Conservation (phyloP, 139 green algal species). For the Tetraselmis chui region DNA sequence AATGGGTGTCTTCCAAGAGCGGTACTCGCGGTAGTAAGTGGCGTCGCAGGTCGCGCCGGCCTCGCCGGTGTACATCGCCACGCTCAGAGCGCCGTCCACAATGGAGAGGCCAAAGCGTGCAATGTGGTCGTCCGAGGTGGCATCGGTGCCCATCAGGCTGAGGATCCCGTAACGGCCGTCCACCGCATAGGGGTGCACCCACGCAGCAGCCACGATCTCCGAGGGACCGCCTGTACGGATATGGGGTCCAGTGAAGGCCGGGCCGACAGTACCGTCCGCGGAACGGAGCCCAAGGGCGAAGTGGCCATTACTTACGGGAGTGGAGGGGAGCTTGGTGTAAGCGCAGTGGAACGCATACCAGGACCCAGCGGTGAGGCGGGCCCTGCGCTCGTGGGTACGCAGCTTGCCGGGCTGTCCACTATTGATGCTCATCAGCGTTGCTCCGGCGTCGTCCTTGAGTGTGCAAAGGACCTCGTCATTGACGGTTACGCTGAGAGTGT, state of each 20-base stretch:
- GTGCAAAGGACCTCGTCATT: slow-evolving; percentile 7
- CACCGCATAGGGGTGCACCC: slow-evolving; percentile 13
- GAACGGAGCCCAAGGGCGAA: slow-evolving; percentile 5
- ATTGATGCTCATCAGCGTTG: not conserved
- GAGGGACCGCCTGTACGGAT: not conserved
- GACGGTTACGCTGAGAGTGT: slow-evolving; percentile 13
- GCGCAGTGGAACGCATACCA: not conserved
- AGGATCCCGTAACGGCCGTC: slow-evolving; percentile 6
- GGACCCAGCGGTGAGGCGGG: not conserved
- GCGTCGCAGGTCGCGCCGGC: not conserved
- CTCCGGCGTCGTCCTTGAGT: slow-evolving; percentile 6
- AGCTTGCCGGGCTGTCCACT: not conserved
- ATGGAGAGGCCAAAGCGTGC: slow-evolving; percentile 13
- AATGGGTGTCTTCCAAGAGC: slow-evolving; percentile 4
- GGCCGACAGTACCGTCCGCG: not conserved
- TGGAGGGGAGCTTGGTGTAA: not conserved
- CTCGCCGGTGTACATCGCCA: slow-evolving; percentile 8
- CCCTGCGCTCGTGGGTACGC: not conserved
- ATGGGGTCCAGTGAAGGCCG: not conserved
- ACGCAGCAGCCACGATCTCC: slow-evolving; percentile 2
- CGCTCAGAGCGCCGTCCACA: slow-evolving; percentile 13
- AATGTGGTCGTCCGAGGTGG: not conserved
- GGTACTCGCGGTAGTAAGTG: slow-evolving; percentile 14
- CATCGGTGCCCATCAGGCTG: not conserved
- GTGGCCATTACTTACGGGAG: not conserved